Percentiles rank a stretch among this genome's conserved stretches.
phyloP scores from a whole-genome alignment of 495 filamentous ascomycete genomes.

The Hypoxylon subgilvum region DNA sequence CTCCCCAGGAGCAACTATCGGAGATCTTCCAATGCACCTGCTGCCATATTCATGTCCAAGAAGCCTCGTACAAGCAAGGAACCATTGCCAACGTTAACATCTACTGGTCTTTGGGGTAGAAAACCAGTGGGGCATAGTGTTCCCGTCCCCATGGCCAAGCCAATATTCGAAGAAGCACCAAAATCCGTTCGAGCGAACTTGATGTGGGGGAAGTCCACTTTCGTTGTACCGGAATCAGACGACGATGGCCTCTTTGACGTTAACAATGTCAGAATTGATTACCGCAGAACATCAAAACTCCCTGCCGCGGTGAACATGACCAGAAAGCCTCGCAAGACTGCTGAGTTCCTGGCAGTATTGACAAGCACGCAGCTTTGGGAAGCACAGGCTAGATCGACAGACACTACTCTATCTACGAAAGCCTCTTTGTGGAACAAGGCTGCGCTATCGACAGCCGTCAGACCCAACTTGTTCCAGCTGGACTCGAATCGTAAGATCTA shows the following conservation, averaged over 20 bases:
- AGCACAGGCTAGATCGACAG: not conserved
- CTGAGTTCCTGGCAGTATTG: slow-evolving; percentile 33
- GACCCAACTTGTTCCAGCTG: slow-evolving; percentile 32
- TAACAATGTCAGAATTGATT: slow-evolving; percentile 13
- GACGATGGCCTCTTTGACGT: slow-evolving; percentile 32
- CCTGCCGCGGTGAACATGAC: slow-evolving; percentile 33
- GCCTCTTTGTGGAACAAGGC: slow-evolving; percentile 24
- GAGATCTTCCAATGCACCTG: slow-evolving; percentile 19
- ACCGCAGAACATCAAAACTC: slow-evolving; percentile 31
- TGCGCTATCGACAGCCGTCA: not conserved
- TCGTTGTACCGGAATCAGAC: not conserved
- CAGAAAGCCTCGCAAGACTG: slow-evolving; percentile 27
- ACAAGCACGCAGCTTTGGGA: slow-evolving; percentile 47
- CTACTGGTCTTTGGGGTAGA: slow-evolving; percentile 22
- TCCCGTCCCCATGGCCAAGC: not conserved
- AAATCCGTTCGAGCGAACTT: not conserved
- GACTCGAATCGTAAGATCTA: slow-evolving; percentile 24
- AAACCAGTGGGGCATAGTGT: not conserved
- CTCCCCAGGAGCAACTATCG: slow-evolving; percentile 21
- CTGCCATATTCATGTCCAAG: slow-evolving; percentile 16
- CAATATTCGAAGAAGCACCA: not conserved
- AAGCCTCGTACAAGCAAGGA: slow-evolving; percentile 21
- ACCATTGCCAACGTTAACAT: slow-evolving; percentile 13
- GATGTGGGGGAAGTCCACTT: slow-evolving; percentile 33
- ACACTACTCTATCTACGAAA: not conserved